A percentile compares a stretch with the other conserved stretches of the same genome.
These are phyloP conservation scores for Psidium friedrichsthalianum DNA, from an alignment of 345 rosid species.

Conservation along the genomic window DNA sequence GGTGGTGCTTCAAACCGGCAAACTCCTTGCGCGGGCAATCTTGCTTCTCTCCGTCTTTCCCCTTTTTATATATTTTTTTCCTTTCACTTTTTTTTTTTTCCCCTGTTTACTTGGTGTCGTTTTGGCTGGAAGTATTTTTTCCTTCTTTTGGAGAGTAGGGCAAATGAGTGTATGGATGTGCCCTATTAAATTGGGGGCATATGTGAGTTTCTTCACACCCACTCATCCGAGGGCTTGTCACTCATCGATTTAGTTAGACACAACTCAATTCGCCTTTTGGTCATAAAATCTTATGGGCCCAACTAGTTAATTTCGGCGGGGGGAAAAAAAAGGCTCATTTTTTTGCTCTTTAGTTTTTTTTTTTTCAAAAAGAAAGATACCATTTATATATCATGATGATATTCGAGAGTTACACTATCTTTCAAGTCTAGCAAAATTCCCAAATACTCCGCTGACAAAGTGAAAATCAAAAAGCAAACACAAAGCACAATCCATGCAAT, in stretches of 20 bases:
- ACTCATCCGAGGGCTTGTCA: background rate
- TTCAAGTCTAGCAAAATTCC: background rate
- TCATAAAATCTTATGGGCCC: background rate
- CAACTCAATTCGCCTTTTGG: background rate
- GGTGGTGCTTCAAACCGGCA: too few relatives aligned
- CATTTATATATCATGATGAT: background rate
- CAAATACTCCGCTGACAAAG: background rate
- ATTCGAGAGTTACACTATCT: too few relatives aligned
- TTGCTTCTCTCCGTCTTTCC: too few relatives aligned
- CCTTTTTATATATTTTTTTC: too few relatives aligned
- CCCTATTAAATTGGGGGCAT: background rate
- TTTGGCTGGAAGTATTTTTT: background rate
- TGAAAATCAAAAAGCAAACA: too few relatives aligned
- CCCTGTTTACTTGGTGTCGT: too few relatives aligned
- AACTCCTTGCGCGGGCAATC: too few relatives aligned
- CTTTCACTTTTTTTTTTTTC: too few relatives aligned
- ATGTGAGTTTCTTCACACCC: background rate
- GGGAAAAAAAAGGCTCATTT: background rate
- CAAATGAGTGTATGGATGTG: background rate
- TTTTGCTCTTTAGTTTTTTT: too few relatives aligned
- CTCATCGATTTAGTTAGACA: background rate
- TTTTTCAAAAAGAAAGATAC: too few relatives aligned
- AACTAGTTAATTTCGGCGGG: background rate
- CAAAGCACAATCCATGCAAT: too few relatives aligned
- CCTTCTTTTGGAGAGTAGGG: background rate